A percentile compares a stretch with the other conserved stretches of the same genome.
Evolutionary conservation across 2,329 filamentous ascomycete species (phyloP).

Genomic region (Ophiostoma angusticollis): DNA sequence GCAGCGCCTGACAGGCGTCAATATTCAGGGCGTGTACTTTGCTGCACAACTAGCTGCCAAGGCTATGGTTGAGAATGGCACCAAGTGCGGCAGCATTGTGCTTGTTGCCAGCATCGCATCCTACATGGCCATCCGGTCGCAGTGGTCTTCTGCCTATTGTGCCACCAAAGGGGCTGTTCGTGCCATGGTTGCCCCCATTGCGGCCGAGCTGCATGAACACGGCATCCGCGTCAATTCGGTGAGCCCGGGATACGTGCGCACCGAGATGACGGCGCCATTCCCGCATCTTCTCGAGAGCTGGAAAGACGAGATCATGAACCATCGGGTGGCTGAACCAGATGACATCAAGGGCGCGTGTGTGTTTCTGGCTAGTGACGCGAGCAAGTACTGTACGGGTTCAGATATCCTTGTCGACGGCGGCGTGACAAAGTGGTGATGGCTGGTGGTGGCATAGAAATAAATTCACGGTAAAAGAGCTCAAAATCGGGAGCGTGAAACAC

Average conservation of each 20-base stretch:
- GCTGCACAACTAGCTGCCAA: slow-evolving; percentile 25
- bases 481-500: too few species aligned
- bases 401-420: slow-evolving; percentile 13
- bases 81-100: slow-evolving; percentile 36
- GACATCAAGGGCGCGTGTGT: slow-evolving; percentile 50
- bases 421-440: slow-evolving; percentile 14
- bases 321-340: slow-evolving; percentile 40
- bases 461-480: too few species aligned
- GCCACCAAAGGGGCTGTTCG: slow-evolving; percentile 53
- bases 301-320: slow-evolving; percentile 64
- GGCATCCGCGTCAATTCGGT: slow-evolving; percentile 54
- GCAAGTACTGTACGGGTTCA: slow-evolving; percentile 21
- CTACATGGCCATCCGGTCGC: slow-evolving; percentile 41
- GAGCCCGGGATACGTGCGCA: slow-evolving; percentile 56
- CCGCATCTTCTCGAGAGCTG: slow-evolving; percentile 48
- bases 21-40: slow-evolving; percentile 18
- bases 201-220: slow-evolving; percentile 46
- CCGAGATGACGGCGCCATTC: slow-evolving; percentile 59
- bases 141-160: slow-evolving; percentile 55
- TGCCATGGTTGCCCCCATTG: slow-evolving; percentile 49
- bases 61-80: slow-evolving; percentile 17
- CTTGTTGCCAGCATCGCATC: slow-evolving; percentile 46
- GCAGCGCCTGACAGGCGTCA: slow-evolving; percentile 8
- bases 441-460: too few species aligned
- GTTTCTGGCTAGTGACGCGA: slow-evolving; percentile 49